Conservation (phyloP, 2,329 filamentous ascomycete genomes). For the Fusarium torreyae region DNA sequence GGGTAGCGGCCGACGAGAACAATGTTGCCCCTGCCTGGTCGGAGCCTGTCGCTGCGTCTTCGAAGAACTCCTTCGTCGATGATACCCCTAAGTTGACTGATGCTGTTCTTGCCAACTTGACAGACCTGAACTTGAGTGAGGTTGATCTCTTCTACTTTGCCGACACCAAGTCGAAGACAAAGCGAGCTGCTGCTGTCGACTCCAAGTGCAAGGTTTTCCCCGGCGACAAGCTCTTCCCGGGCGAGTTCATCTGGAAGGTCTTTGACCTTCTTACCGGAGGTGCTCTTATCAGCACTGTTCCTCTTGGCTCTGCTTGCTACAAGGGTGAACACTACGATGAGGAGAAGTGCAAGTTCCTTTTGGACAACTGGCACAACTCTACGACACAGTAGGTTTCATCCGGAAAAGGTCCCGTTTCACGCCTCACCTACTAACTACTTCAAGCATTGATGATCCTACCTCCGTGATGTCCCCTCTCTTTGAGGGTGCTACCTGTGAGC, state of each 20-base stretch:
- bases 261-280: conserved; percentile 55
- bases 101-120: conserved; percentile 52
- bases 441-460: conserved; percentile 53
- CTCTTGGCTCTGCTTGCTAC: conserved; percentile 54
- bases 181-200: conserved; percentile 4
- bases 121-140: conserved; percentile 49
- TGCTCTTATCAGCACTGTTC: conserved; percentile 53
- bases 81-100: conserved; percentile 56
- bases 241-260: conserved; percentile 50
- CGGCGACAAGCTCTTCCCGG: conserved; percentile 50
- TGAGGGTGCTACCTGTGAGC: conserved; percentile 57
- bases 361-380: conserved; percentile 16
- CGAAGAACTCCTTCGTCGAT: conserved; percentile 23
- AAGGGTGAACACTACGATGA: conserved; percentile 38
- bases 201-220: conserved; percentile 51
- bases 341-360: background rate
- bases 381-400: conserved; percentile 32
- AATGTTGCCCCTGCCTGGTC: conserved; percentile 47
- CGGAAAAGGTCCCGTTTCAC: accelerated
- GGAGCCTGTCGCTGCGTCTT: conserved; percentile 6
- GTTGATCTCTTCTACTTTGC: conserved; percentile 55
- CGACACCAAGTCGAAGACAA: conserved; percentile 18
- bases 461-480: conserved; percentile 60
- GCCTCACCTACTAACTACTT: conserved; percentile 12
- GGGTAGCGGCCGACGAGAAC: conserved; percentile 34